A percentile compares a stretch with the other conserved stretches of the same genome.
These are phyloP conservation scores for Lactarius evosmus DNA, from an alignment of 768 basidiomycete species.

Conservation along the genomic window DNA sequence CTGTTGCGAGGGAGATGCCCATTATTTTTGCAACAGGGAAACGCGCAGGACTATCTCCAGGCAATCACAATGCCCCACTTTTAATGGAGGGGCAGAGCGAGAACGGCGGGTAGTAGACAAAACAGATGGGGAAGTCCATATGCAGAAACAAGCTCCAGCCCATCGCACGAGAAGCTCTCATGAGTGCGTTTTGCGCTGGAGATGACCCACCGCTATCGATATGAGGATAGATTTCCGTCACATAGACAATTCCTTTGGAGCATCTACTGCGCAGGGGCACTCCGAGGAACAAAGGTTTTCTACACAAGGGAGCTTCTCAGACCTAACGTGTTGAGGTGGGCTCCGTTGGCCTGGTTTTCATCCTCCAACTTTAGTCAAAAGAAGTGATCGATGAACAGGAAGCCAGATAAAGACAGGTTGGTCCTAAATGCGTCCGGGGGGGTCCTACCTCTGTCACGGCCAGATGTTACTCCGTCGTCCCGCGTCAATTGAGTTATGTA, in stretches of 20 bases:
- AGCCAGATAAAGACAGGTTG: background rate
- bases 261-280: background rate
- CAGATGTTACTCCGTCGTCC: too few species aligned
- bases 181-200: background rate
- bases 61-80: background rate
- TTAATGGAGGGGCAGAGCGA: background rate
- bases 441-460: background rate
- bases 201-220: background rate
- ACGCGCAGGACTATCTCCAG: background rate
- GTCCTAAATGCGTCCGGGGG: background rate
- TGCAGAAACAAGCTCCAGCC: background rate
- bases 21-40: background rate
- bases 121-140: background rate
- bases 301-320: too few species aligned
- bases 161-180: background rate
- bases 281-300: background rate
- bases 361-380: background rate
- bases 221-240: background rate
- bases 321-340: background rate
- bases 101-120: background rate
- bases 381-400: background rate
- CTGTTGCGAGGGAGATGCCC: slow-evolving; percentile 4
- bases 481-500: too few species aligned
- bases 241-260: background rate
- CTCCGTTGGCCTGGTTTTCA: background rate